A percentile compares a stretch with the other conserved stretches of the same genome.
These are phyloP conservation scores for Acidomyces sp. DNA, from an alignment of 495 filamentous ascomycete species.

Conservation along the genomic window DNA sequence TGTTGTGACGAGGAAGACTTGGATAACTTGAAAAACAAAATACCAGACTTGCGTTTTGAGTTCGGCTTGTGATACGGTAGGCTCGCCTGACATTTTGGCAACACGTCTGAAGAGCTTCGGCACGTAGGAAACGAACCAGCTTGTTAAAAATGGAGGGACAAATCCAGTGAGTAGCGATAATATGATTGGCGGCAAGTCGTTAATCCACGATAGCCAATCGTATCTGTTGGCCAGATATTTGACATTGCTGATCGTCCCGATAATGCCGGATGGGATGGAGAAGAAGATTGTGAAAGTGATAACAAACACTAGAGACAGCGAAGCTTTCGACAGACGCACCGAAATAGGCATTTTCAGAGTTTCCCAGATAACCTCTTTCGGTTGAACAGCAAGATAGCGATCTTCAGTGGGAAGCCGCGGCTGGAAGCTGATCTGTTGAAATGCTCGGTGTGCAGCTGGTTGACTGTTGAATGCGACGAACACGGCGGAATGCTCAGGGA, in stretches of 20 bases:
- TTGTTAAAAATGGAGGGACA: slow-evolving; percentile 23
- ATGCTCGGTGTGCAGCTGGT: slow-evolving; percentile 26
- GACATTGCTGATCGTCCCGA: slow-evolving; percentile 27
- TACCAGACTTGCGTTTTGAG: slow-evolving; percentile 27
- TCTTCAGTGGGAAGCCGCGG: slow-evolving; percentile 20
- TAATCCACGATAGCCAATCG: slow-evolving; percentile 24
- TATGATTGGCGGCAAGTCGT: slow-evolving; percentile 23
- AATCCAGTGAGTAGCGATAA: slow-evolving; percentile 26
- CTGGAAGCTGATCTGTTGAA: slow-evolving; percentile 19
- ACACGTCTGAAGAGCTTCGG: slow-evolving; percentile 24
- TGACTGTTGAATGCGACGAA: slow-evolving; percentile 28
- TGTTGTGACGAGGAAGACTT: slow-evolving; percentile 30
- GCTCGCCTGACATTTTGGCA: slow-evolving; percentile 20
- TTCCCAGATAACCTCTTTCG: slow-evolving; percentile 28
- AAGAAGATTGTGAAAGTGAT: slow-evolving; percentile 28
- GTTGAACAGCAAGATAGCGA: slow-evolving; percentile 22
- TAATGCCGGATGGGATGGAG: slow-evolving; percentile 27
- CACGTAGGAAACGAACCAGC: slow-evolving; percentile 24
- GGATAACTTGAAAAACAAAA: slow-evolving; percentile 30
- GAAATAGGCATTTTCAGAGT: slow-evolving; percentile 21
- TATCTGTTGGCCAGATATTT: slow-evolving; percentile 25
- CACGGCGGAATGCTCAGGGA: slow-evolving; percentile 18
- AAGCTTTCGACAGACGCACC: slow-evolving; percentile 22
- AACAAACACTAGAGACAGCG: slow-evolving; percentile 20
- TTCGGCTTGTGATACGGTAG: slow-evolving; percentile 26